Evolutionary conservation across 495 filamentous ascomycete genomes (phyloP), one percentile per base, ranked within the genome.

Genomic region (Jackrogersella minutella): DNA sequence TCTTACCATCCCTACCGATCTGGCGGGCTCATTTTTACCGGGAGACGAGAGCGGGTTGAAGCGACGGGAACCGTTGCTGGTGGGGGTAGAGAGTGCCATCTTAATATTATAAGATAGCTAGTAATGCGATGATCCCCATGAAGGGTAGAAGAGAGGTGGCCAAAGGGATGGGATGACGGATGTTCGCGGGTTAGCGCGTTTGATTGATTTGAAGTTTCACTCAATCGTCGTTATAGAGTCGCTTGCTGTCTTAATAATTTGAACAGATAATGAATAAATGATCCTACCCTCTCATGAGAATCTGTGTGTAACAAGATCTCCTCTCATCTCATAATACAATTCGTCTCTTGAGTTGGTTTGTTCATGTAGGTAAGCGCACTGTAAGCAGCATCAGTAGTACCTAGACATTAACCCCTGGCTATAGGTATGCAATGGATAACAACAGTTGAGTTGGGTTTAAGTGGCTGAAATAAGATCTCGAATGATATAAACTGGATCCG

Each of bases 11-110:
- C 66, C 66, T 57, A 62, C 53, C 2, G 72, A 64, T 26, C 54
- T 70, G 30, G 72, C 70, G 13, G 72, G 73, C 26, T 71, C 63
- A 62, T 66, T 73, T 46, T 64, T 71, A 52, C 58, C 57, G 9
- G 72, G 71, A 63, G 72, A 70, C 6, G 64, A 53, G 19, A 71
- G 70, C 41, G 72, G 66, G 37, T 69, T 72, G 49, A 73, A 63
- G 51, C 71, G 72, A 55, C 70, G 70, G 47, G 70, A 61, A 46
- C 66, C 72, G 61, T 72, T 70, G 69, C 67, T 68, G 22, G 66
- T 69, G 55, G 69, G 64, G 16, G 72, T 69, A 64, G 62, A 68
- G 57, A 74, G 67, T 36, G 72, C 72, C 72, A 74, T 74, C 72
- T 68, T 64, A 62, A 47, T 56, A 68, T 62, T 31, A 68, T 66